Conservation (phyloP, 179 eudicot species). For the Beta lomatogona region DNA sequence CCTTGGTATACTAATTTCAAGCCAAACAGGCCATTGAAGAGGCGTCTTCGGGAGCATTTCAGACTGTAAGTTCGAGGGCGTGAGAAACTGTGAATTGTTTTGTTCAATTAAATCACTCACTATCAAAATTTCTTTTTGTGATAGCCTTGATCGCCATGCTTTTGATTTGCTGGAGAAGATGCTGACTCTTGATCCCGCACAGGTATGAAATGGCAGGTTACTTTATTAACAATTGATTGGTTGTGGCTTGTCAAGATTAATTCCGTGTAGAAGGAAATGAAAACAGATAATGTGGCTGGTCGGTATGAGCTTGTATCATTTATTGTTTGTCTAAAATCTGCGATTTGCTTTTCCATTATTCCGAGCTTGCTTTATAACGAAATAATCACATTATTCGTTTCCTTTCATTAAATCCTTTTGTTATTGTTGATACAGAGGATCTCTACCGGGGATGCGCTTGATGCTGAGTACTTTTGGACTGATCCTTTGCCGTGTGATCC, state of each 20-base stretch:
- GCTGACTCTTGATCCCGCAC: constrained; percentile 89
- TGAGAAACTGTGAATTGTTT: neutral
- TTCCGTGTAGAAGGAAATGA: neutral
- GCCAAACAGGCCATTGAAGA: constrained; percentile 78
- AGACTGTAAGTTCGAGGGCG: constrained; percentile 65
- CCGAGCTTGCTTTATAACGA: neutral
- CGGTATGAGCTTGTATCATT: neutral
- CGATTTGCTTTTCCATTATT: neutral
- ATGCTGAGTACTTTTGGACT: constrained; percentile 93
- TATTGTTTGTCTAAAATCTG: neutral
- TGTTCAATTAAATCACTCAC: neutral
- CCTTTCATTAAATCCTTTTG: neutral
- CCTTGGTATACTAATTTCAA: constrained; percentile 86
- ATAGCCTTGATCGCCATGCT: constrained; percentile 91
- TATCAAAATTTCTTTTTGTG: constrained; percentile 8
- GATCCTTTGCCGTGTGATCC: constrained; percentile 98
- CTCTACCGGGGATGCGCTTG: constrained; percentile 87
- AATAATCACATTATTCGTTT: neutral
- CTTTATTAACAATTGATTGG: neutral
- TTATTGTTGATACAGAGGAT: constrained; percentile 61
- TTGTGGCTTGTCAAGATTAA: neutral
- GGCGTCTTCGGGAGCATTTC: constrained; percentile 76
- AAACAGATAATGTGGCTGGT: neutral
- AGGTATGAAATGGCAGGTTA: constrained; percentile 46
- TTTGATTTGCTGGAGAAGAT: constrained; percentile 83